phyloP scores from a whole-genome alignment of 805 yeast genomes.

The Starmerella stellata region DNA sequence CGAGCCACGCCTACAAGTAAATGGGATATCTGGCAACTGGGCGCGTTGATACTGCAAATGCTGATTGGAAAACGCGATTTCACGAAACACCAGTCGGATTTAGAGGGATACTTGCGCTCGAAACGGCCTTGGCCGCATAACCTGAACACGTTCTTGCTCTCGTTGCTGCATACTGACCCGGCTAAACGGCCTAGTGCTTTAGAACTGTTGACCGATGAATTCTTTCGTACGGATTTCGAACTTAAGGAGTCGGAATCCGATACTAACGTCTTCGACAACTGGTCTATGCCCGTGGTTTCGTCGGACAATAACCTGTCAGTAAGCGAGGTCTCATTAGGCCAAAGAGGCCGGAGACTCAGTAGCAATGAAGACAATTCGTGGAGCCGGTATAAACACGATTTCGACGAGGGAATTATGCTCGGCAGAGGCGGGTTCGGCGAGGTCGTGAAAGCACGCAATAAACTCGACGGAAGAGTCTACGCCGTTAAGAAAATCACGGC shows the following conservation, averaged over 20 bases:
- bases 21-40: conserved; percentile 88
- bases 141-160: conserved; percentile 45
- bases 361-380: conserved; percentile 16
- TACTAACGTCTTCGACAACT: background rate
- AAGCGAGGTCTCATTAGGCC: background rate
- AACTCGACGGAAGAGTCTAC: conserved; percentile 83
- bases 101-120: conserved; percentile 38
- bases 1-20: conserved; percentile 33
- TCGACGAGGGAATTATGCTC: conserved; percentile 77
- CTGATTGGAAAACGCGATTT: conserved; percentile 37
- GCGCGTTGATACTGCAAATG: conserved; percentile 53
- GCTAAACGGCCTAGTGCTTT: conserved; percentile 64
- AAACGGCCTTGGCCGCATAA: conserved; percentile 33
- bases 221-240: conserved; percentile 39
- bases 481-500: conserved; percentile 87
- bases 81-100: conserved; percentile 34
- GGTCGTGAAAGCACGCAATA: conserved; percentile 89
- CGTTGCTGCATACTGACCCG: conserved; percentile 38
- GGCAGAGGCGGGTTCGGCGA: conserved; percentile 97
- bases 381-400: conserved; percentile 78
- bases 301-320: background rate
- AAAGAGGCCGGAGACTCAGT: conserved; percentile 6
- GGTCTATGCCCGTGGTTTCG: background rate
- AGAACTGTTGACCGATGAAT: conserved; percentile 68
- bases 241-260: background rate